A percentile compares a stretch with the other conserved stretches of the same genome.
Evolutionary conservation across 2,329 filamentous ascomycete species (phyloP).

Genomic region (Albophoma yamanashiensis): DNA sequence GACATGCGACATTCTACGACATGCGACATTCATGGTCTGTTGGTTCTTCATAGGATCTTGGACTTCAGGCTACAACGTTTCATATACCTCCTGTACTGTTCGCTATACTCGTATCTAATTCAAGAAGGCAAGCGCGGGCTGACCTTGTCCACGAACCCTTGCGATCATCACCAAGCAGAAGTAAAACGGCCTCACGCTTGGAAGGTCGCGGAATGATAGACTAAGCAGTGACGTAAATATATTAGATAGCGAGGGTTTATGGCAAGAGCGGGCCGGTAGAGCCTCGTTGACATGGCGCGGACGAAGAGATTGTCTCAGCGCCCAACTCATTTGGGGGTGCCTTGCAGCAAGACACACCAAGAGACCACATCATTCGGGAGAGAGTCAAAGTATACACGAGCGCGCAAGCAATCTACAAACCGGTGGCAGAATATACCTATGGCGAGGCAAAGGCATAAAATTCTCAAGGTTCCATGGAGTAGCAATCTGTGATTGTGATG

Average conservation of each 20-base stretch:
- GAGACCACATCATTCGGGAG: not conserved
- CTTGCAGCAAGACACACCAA: not conserved
- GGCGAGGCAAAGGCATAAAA: not conserved
- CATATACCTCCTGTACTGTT: not conserved
- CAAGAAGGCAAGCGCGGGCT: not conserved
- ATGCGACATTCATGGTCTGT: not conserved
- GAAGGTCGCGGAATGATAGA: no score
- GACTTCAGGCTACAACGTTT: not conserved
- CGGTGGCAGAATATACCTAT: not conserved
- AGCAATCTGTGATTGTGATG: not conserved
- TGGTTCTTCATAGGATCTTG: not conserved
- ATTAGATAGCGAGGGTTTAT: no score
- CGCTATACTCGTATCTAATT: not conserved
- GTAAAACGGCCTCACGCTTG: not conserved
- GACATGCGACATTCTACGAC: no score
- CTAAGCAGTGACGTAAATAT: no score
- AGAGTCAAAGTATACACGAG: not conserved
- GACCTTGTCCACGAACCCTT: not conserved
- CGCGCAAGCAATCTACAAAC: not conserved
- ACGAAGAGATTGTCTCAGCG: not conserved
- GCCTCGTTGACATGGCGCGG: not conserved
- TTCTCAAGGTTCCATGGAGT: not conserved
- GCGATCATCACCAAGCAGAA: not conserved
- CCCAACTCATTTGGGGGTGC: not conserved
- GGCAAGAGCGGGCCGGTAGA: not conserved